phyloP scores from a whole-genome alignment of 108 stramenopile genomes.

The Skeletonema grethae region DNA sequence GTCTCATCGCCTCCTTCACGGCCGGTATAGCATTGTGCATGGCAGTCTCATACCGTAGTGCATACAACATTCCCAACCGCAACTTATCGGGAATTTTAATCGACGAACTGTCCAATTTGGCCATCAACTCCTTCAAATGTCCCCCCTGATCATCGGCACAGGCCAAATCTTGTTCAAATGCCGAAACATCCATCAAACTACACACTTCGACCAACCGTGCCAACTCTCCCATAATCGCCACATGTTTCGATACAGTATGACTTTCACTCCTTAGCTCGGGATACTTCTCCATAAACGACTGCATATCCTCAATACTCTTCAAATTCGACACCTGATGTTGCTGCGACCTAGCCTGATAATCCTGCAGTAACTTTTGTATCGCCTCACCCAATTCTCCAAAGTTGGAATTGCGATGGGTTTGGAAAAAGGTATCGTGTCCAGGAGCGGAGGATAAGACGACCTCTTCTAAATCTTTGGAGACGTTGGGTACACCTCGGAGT shows the following conservation, averaged over 20 bases:
- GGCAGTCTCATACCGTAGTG: slow-evolving; percentile 93
- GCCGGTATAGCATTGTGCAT: slow-evolving; percentile 67
- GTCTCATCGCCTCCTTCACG: slow-evolving; percentile 85
- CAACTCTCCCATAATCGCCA: slow-evolving; percentile 97
- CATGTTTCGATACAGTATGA: slow-evolving; percentile 95
- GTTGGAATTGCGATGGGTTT: slow-evolving; percentile 90
- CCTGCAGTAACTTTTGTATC: slow-evolving; percentile 91
- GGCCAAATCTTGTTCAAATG: slow-evolving; percentile 98
- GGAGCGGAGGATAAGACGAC: slow-evolving; percentile 89
- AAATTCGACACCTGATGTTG: slow-evolving; percentile 76
- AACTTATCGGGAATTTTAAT: slow-evolving; percentile 96
- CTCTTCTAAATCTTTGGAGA: slow-evolving; percentile 95
- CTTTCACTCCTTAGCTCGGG: slow-evolving; percentile 90
- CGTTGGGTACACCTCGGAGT: slow-evolving; percentile 92
- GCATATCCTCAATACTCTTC: slow-evolving; percentile 98
- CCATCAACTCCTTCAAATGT: slow-evolving; percentile 90
- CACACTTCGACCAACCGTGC: slow-evolving; percentile 92
- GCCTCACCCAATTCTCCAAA: slow-evolving; percentile 97
- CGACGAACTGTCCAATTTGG: slow-evolving; percentile 73
- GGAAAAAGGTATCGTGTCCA: slow-evolving; percentile 92
- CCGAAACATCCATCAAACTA: slow-evolving; percentile 95
- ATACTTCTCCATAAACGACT: slow-evolving; percentile 96
- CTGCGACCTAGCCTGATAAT: slow-evolving; percentile 92
- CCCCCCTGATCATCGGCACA: slow-evolving; percentile 91
- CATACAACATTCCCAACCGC: slow-evolving; percentile 95